phyloP scores from a whole-genome alignment of 2,329 filamentous ascomycete species.

The Ilyonectria sp. region DNA sequence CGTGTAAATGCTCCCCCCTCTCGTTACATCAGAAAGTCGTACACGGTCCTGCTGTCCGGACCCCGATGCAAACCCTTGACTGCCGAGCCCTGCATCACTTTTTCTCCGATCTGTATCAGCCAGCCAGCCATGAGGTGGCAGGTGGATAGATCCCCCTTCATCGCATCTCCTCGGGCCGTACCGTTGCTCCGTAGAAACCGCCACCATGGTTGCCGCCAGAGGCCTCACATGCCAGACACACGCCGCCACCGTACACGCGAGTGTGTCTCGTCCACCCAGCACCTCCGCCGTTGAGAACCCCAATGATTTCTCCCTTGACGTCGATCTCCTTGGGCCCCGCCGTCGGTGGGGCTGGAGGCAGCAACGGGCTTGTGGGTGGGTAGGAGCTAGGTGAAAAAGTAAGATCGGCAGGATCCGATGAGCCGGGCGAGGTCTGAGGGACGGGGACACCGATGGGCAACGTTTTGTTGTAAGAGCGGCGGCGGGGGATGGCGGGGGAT shows the following conservation, averaged over 20 bases:
- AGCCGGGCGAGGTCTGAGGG: constrained; percentile 41
- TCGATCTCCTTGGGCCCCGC: constrained; percentile 54
- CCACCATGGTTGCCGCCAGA: constrained; percentile 60
- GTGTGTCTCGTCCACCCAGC: constrained; percentile 71
- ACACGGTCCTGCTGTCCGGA: constrained; percentile 10
- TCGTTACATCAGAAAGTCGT: constrained; percentile 26
- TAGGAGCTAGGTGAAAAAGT: constrained; percentile 65
- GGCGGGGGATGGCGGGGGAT: constrained; percentile 54
- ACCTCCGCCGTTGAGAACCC: constrained; percentile 62
- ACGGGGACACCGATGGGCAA: constrained; percentile 54
- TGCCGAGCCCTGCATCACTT: constrained; percentile 6
- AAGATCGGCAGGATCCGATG: constrained; percentile 47
- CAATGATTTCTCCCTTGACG: constrained; percentile 67
- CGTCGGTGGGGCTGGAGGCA: constrained; percentile 63
- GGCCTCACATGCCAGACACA: constrained; percentile 69
- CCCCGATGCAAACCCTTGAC: constrained; percentile 21
- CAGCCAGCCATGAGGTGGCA: not conserved
- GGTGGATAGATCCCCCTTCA: constrained; percentile 40
- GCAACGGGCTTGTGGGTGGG: constrained; percentile 62
- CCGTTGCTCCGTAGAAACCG: constrained; percentile 69
- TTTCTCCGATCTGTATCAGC: not conserved
- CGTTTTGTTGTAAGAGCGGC: constrained; percentile 61
- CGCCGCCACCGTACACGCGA: constrained; percentile 71
- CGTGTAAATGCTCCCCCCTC: constrained; percentile 27
- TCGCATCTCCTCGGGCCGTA: constrained; percentile 67